Evolutionary conservation across 192 early-diverging fungal species (phyloP), one percentile per base, ranked within the genome.

Genomic region (Coemansia sp.): DNA sequence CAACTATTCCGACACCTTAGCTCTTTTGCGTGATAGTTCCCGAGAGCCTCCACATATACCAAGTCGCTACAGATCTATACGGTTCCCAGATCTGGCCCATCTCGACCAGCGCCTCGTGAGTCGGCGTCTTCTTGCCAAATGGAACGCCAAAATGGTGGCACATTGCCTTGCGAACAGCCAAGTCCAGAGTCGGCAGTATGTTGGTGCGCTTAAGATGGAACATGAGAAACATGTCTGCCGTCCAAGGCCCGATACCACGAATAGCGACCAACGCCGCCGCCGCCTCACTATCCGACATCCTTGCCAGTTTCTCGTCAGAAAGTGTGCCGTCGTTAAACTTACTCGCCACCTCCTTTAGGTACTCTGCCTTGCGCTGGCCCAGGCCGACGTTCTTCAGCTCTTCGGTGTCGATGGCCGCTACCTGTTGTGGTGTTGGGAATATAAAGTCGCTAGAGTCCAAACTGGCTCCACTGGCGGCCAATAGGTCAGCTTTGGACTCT

Each of bases 161-260:
- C 74, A 93, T 85, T 2, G 86, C 90, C 70, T 88, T 89, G 47
- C 86, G 86, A 4, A 93, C 73, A 21, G 86, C 91, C 57, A 88
- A 61, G 58, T 93, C 91, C 28, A 86, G 70, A 16, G 87, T 80
- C 0, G 91, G 91, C 14, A 93, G 82, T 19, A 93, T 84, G 70
- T 93, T 87, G 0, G 90, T 87, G 39, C 88, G 86, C 65, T 87
- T 77, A 7, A 93, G 68, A 47, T 91, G 82, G 66, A 93, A 90
- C 80, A 93, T 91, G 30, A 91, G 73, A 63, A 90, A 90, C 90
- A 90, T 92, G 64, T 91, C 88, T 8, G 87, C 90, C 2, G 88
- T 89, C 87, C 89, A 90, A 82, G 79, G 74, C 2, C 91, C 91
- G 57, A 92, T 90, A 5, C 91, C 91, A 21, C 86, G 85, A 61